A percentile compares a stretch with the other conserved stretches of the same genome.
Conservation (phyloP, 305 asterid genomes). For the Plantago lanceolata region DNA sequence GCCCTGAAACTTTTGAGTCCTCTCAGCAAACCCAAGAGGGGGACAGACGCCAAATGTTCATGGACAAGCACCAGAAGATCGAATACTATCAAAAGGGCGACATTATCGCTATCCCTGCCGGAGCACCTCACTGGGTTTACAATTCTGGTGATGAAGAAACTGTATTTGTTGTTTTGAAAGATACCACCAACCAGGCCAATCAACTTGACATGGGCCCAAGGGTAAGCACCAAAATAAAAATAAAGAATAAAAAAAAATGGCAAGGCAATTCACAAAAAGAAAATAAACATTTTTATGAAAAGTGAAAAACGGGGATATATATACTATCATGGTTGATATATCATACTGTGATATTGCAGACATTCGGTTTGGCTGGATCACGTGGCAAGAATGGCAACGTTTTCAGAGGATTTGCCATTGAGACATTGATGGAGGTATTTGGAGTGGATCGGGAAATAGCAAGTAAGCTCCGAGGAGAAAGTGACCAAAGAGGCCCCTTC, state of each 20-base stretch:
- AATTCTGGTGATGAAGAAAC: slow-evolving; percentile 51
- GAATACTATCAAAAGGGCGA: slow-evolving; percentile 45
- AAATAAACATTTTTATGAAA: not conserved
- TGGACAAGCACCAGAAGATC: slow-evolving; percentile 48
- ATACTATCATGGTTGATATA: not conserved
- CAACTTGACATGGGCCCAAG: slow-evolving; percentile 51
- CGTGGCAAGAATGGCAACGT: slow-evolving; percentile 37
- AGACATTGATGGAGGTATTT: slow-evolving; percentile 41
- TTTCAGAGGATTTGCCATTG: slow-evolving; percentile 36
- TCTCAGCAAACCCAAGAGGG: slow-evolving; percentile 22
- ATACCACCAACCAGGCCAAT: slow-evolving; percentile 43
- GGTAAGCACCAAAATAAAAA: slow-evolving; percentile 22
- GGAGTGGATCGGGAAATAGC: slow-evolving; percentile 48
- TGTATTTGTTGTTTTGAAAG: slow-evolving; percentile 37
- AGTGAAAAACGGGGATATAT: no score
- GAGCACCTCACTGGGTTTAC: slow-evolving; percentile 62
- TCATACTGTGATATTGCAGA: slow-evolving; percentile 27
- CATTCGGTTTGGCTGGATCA: slow-evolving; percentile 59
- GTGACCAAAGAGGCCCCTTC: slow-evolving; percentile 55
- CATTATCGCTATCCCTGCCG: slow-evolving; percentile 45
- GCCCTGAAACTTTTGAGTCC: slow-evolving; percentile 60
- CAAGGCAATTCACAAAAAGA: no score
- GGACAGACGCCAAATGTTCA: slow-evolving; percentile 25
- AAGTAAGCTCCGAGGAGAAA: slow-evolving; percentile 35
- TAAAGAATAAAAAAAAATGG: not conserved